Conservation (phyloP, 305 asterid species). For the Rubia tinctorum region DNA sequence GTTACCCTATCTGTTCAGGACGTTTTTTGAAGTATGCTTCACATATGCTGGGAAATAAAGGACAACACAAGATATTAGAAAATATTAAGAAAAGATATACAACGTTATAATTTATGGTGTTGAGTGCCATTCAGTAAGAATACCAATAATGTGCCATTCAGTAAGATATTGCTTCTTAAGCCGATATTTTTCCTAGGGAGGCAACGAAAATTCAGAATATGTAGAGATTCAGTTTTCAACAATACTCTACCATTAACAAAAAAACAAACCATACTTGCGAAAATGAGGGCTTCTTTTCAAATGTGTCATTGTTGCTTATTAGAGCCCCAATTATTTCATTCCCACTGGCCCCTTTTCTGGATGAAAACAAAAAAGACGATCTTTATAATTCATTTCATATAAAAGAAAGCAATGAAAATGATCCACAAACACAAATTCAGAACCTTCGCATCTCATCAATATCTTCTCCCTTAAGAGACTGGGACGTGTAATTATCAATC, state of each 20-base stretch:
- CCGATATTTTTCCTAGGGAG: slow-evolving; percentile 78
- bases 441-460: slow-evolving; percentile 79
- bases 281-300: slow-evolving; percentile 84
- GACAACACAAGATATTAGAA: slow-evolving; percentile 13
- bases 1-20: slow-evolving; percentile 85
- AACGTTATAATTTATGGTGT: not conserved
- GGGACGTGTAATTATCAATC: slow-evolving; percentile 88
- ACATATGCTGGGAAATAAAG: slow-evolving; percentile 57
- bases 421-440: slow-evolving; percentile 10
- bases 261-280: slow-evolving; percentile 57
- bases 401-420: not conserved
- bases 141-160: not conserved
- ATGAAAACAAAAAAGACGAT: slow-evolving; percentile 13
- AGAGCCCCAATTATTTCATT: slow-evolving; percentile 85
- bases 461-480: slow-evolving; percentile 75
- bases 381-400: slow-evolving; percentile 1
- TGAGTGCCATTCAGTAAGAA: not conserved
- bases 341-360: slow-evolving; percentile 80
- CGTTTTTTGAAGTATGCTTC: slow-evolving; percentile 94
- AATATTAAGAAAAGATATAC: not conserved
- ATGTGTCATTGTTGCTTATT: slow-evolving; percentile 85
- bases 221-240: slow-evolving; percentile 18
- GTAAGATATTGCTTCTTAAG: slow-evolving; percentile 90
- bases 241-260: not conserved
- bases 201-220: slow-evolving; percentile 20